Conservation (phyloP, 129 eudicot genomes). For the carrot (Daucus carota) region DH1_v3.0 NC_030382.2:10753501-10754000, state of each 20-base stretch:
- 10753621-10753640: not conserved
- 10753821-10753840: not conserved
- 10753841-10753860: not conserved
- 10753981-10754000: not conserved
- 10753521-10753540: not conserved
- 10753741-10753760: not conserved
- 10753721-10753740: not conserved
- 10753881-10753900: not conserved
- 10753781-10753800: no score
- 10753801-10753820: not conserved
- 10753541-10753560: not conserved
- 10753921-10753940: not conserved
- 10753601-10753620: not conserved
- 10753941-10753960: not conserved
- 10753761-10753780: no score
- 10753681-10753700: not conserved
- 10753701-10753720: not conserved
- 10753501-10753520: not conserved
- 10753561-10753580: not conserved
- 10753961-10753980: not conserved
- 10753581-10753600: not conserved
- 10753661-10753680: not conserved
- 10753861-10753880: not conserved
- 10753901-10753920: not conserved
- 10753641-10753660: not conserved